Evolutionary conservation across 495 filamentous ascomycete genomes (phyloP).

Genomic region (Bathelium albidoporum): DNA sequence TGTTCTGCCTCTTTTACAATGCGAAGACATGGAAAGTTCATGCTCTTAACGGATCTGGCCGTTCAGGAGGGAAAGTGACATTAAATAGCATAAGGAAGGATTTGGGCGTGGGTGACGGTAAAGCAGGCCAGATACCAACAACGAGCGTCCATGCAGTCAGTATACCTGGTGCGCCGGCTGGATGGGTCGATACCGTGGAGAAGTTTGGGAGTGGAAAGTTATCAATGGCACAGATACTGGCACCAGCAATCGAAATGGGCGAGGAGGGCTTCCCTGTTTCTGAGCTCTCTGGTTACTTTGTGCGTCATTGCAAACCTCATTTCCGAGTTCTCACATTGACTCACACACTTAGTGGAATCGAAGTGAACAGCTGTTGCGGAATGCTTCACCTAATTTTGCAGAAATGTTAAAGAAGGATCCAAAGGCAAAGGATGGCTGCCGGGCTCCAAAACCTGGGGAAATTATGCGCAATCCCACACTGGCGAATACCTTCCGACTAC

Average conservation of each 20-base stretch:
- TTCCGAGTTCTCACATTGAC: background rate
- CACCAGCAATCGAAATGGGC: slow-evolving; percentile 74
- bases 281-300: slow-evolving; percentile 61
- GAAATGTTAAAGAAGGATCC: slow-evolving; percentile 76
- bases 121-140: slow-evolving; percentile 59
- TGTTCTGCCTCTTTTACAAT: slow-evolving; percentile 94
- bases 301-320: slow-evolving; percentile 36
- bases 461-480: slow-evolving; percentile 77
- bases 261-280: slow-evolving; percentile 87
- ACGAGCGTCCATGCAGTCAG: slow-evolving; percentile 70
- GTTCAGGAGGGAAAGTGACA: slow-evolving; percentile 58
- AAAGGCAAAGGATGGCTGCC: slow-evolving; percentile 50
- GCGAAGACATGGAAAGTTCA: slow-evolving; percentile 70
- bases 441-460: slow-evolving; percentile 73
- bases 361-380: slow-evolving; percentile 48
- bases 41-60: slow-evolving; percentile 84
- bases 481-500: slow-evolving; percentile 67
- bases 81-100: slow-evolving; percentile 59
- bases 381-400: slow-evolving; percentile 67
- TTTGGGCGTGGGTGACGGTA: slow-evolving; percentile 54
- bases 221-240: slow-evolving; percentile 63
- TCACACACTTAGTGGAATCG: slow-evolving; percentile 51
- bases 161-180: slow-evolving; percentile 82
- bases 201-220: slow-evolving; percentile 85
- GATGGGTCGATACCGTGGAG: slow-evolving; percentile 88